Percentiles rank a stretch among this genome's conserved stretches.
phyloP scores from a whole-genome alignment of 208 protist species.

The Herpetomonas samuelpessoai region DNA sequence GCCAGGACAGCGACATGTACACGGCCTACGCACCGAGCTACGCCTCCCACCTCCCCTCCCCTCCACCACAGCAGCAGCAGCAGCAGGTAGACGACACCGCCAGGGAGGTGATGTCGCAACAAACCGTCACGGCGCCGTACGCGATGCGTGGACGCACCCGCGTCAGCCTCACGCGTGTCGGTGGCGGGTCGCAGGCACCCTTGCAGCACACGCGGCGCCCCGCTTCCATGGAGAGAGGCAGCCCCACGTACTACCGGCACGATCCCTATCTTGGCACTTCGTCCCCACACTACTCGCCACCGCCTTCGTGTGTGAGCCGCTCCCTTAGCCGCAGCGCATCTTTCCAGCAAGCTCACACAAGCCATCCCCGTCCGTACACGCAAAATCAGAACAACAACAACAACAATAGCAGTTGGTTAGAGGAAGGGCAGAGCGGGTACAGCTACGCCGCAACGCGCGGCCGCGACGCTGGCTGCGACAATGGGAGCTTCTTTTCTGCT shows the following conservation, averaged over 20 bases:
- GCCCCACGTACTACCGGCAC: conserved; percentile 14
- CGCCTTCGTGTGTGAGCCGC: too few relatives aligned
- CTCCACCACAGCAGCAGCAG: too few relatives aligned
- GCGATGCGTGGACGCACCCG: too few relatives aligned
- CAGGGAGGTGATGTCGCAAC: too few relatives aligned
- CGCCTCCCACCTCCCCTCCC: too few relatives aligned
- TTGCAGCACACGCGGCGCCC: background rate
- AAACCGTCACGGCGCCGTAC: too few relatives aligned
- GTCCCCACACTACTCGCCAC: background rate
- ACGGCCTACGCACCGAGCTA: too few relatives aligned
- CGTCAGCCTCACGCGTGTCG: too few relatives aligned
- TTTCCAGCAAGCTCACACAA: too few relatives aligned
- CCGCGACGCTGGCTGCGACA: background rate
- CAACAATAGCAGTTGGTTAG: background rate
- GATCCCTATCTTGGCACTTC: conserved; percentile 18
- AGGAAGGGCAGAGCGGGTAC: background rate
- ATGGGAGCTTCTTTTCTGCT: background rate
- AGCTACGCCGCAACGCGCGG: background rate
- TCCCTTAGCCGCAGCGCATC: background rate
- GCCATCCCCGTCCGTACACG: background rate
- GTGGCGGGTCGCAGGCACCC: too few relatives aligned
- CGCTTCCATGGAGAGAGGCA: background rate
- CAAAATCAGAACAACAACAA: background rate
- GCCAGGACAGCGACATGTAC: too few relatives aligned
- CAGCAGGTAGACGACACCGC: too few relatives aligned